Evolutionary conservation across 805 yeast species (phyloP).

Genomic region (Torulaspora franciscae): DNA sequence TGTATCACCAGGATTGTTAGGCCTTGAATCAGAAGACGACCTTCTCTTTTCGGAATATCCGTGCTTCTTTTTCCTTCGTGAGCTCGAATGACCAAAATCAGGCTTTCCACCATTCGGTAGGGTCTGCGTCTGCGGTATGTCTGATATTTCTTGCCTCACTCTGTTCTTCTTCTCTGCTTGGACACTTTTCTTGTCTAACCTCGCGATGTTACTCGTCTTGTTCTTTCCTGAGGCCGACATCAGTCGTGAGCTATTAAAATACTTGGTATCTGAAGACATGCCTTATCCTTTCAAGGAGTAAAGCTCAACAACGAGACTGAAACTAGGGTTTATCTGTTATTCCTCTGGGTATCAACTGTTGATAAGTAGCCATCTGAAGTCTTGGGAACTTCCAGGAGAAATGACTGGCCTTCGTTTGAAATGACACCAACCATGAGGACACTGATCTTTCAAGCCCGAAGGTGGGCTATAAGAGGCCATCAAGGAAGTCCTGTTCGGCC

Average conservation of each 20-base stretch:
- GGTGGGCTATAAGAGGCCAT: constrained; percentile 19
- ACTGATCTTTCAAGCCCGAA: neutral
- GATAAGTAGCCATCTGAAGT: neutral
- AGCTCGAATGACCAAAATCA: constrained; percentile 29
- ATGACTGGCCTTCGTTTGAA: constrained; percentile 1
- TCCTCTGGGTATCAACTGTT: neutral
- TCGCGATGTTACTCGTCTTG: constrained; percentile 16
- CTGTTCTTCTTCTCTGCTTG: constrained; percentile 13
- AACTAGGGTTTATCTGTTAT: neutral
- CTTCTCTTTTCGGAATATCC: constrained; percentile 3
- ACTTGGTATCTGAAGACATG: constrained; percentile 35
- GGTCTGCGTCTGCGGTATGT: constrained; percentile 26
- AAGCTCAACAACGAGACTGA: neutral
- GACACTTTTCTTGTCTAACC: constrained; percentile 13
- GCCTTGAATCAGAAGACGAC: constrained; percentile 1
- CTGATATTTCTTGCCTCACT: constrained; percentile 15
- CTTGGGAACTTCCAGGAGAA: constrained; percentile 9
- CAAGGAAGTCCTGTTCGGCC: constrained; percentile 29
- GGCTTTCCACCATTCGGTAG: constrained; percentile 35
- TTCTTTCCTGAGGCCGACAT: constrained; percentile 27
- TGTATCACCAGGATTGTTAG: constrained; percentile 4
- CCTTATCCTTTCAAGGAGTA: neutral
- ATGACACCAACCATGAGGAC: neutral
- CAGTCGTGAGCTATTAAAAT: constrained; percentile 32
- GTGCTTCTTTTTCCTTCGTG: constrained; percentile 7